phyloP scores from a whole-genome alignment of 1,284 basidiomycete species.

The Austroboletus novae-zelandiae region DNA sequence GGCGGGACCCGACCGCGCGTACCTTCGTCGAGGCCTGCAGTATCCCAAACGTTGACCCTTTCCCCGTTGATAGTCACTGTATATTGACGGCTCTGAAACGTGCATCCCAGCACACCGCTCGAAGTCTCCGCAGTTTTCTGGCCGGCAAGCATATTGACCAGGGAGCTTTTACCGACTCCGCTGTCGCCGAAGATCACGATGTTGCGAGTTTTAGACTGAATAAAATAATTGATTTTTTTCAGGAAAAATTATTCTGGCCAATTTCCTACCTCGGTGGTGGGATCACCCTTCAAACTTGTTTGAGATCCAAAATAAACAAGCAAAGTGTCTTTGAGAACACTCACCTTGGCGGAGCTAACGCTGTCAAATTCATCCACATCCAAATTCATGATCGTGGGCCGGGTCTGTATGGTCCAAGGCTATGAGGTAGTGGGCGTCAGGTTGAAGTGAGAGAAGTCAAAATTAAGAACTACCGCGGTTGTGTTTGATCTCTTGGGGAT shows the following conservation, averaged over 20 bases:
- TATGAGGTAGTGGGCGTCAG: slow-evolving; percentile 1
- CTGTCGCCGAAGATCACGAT: slow-evolving; percentile 33
- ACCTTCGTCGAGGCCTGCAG: slow-evolving; percentile 31
- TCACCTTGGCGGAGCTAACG: slow-evolving; percentile 2
- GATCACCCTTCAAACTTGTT: background rate
- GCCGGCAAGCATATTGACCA: slow-evolving; percentile 32
- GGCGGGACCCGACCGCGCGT: slow-evolving; percentile 20
- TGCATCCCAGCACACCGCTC: slow-evolving; percentile 28
- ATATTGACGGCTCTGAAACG: slow-evolving; percentile 22
- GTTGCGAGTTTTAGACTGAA: slow-evolving; percentile 17
- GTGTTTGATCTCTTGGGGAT: background rate
- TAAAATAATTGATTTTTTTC: background rate
- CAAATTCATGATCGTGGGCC: slow-evolving; percentile 12
- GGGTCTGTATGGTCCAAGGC: background rate
- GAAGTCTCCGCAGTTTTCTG: slow-evolving; percentile 26
- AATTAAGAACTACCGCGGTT: slow-evolving; percentile 7
- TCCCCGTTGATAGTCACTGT: slow-evolving; percentile 15
- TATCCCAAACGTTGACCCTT: slow-evolving; percentile 31
- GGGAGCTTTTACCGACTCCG: slow-evolving; percentile 33
- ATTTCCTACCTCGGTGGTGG: slow-evolving; percentile 15
- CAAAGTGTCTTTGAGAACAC: background rate
- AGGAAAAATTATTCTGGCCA: background rate
- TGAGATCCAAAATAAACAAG: background rate
- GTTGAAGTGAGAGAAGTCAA: background rate
- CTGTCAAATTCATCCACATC: slow-evolving; percentile 6